Percentiles rank a stretch among this genome's conserved stretches.
phyloP scores from a whole-genome alignment of 2,329 filamentous ascomycete species.

The Pestalotiopsis sp. region DNA sequence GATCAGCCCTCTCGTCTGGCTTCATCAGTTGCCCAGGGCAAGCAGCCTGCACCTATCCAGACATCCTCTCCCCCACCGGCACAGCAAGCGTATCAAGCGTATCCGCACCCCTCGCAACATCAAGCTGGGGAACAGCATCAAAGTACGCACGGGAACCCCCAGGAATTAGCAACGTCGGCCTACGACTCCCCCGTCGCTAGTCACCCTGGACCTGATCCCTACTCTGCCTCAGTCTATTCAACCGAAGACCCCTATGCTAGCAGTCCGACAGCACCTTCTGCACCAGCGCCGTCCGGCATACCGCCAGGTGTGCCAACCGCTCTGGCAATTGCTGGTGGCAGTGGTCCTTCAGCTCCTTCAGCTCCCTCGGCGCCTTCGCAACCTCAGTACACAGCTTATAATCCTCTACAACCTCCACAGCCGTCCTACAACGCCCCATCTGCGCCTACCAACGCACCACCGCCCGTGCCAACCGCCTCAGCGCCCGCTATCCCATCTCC shows the following conservation, averaged over 20 bases:
- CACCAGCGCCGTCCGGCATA: conserved; percentile 25
- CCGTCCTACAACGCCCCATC: conserved; percentile 29
- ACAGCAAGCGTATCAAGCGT: conserved; percentile 48
- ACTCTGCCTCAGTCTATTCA: conserved; percentile 48
- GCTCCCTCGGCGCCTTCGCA: conserved; percentile 28
- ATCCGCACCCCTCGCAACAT: conserved; percentile 43
- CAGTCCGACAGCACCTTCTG: conserved; percentile 28
- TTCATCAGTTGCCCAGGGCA: conserved; percentile 42
- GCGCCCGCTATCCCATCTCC: conserved; percentile 43
- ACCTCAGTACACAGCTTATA: conserved; percentile 39
- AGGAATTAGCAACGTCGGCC: conserved; percentile 75
- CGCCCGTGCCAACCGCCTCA: conserved; percentile 34
- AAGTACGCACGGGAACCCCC: conserved; percentile 70
- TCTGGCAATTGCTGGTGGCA: conserved; percentile 20
- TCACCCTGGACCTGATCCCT: conserved; percentile 45
- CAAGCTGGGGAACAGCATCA: conserved; percentile 55
- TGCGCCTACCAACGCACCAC: conserved; percentile 24
- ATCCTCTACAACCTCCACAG: conserved; percentile 24
- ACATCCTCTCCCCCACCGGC: conserved; percentile 54
- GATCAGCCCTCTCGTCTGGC: conserved; percentile 46
- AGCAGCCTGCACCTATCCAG: conserved; percentile 50
- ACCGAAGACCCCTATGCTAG: conserved; percentile 43
- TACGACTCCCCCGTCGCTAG: conserved; percentile 72
- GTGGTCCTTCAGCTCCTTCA: conserved; percentile 22
- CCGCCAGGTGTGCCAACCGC: conserved; percentile 24